Conservation (phyloP, 805 yeast species). For the Nakazawaea ambrosiae region DNA sequence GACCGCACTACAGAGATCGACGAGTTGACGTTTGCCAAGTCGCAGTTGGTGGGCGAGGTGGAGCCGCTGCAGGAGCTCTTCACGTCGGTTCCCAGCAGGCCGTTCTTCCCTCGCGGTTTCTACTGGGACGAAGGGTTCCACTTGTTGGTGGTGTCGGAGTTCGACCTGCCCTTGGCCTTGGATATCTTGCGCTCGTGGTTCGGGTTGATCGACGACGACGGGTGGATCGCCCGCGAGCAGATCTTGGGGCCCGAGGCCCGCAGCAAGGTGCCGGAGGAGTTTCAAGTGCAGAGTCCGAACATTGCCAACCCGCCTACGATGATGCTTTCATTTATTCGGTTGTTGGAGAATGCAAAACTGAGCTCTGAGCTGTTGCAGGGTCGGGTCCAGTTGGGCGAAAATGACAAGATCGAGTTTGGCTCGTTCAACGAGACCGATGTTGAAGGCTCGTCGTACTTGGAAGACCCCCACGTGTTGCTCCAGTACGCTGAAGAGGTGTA, state of each 20-base stretch:
- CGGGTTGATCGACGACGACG: constrained; percentile 73
- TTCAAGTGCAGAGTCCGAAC: constrained; percentile 78
- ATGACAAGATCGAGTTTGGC: constrained; percentile 14
- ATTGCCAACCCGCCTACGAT: constrained; percentile 96
- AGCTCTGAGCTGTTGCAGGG: background rate
- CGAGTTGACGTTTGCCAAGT: constrained; percentile 59
- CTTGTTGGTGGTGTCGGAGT: constrained; percentile 70
- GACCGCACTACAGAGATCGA: constrained; percentile 65
- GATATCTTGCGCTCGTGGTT: constrained; percentile 89
- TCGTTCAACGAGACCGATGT: background rate
- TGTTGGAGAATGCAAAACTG: constrained; percentile 38
- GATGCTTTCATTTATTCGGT: constrained; percentile 61
- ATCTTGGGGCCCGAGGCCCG: constrained; percentile 90
- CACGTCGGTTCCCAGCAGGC: constrained; percentile 84
- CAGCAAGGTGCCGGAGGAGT: constrained; percentile 76
- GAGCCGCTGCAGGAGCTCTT: constrained; percentile 80
- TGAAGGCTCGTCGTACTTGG: constrained; percentile 39
- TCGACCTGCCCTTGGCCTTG: constrained; percentile 75
- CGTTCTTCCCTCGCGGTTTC: constrained; percentile 94
- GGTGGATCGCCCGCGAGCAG: constrained; percentile 97
- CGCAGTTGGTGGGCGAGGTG: constrained; percentile 37
- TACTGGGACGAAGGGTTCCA: constrained; percentile 99
- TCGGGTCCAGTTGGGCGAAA: background rate
- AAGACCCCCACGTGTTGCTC: constrained; percentile 51
- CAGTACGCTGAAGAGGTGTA: constrained; percentile 60